phyloP scores from a whole-genome alignment of 331 rosid genomes.

The Acacia concinna region DNA sequence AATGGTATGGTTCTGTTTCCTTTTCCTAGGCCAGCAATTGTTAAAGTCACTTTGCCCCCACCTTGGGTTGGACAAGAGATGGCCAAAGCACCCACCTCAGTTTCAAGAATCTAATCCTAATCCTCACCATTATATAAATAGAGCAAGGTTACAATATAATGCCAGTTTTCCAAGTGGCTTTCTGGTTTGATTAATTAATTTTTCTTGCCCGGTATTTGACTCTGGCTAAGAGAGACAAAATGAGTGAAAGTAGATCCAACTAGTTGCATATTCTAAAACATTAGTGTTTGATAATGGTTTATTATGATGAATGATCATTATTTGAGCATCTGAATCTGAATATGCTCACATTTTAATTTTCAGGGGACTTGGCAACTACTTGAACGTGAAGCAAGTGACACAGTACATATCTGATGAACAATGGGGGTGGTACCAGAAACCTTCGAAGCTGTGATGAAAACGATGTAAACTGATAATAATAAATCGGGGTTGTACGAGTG shows the following conservation, averaged over 20 bases:
- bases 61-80: conserved; percentile 1
- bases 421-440: conserved; percentile 94
- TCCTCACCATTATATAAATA: not conserved
- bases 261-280: not conserved
- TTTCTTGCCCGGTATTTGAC: not conserved
- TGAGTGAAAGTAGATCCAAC: not conserved
- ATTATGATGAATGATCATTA: not conserved
- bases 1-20: conserved; percentile 59
- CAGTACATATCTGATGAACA: conserved; percentile 74
- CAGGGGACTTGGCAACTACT: conserved; percentile 96
- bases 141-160: not conserved
- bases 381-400: conserved; percentile 96
- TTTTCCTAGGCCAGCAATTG: conserved; percentile 14
- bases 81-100: not conserved
- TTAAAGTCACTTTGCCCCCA: not conserved
- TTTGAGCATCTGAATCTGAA: conserved; percentile 21
- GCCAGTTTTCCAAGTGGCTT: not conserved
- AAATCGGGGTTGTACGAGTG: not conserved
- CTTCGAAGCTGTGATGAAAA: conserved; percentile 68
- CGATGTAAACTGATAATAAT: not conserved
- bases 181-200: not conserved
- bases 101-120: not conserved
- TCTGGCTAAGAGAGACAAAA: not conserved
- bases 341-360: not conserved
- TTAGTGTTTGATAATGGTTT: not conserved